Conservation (phyloP, 2,329 filamentous ascomycete genomes). For the Mycogone perniciosa region DNA sequence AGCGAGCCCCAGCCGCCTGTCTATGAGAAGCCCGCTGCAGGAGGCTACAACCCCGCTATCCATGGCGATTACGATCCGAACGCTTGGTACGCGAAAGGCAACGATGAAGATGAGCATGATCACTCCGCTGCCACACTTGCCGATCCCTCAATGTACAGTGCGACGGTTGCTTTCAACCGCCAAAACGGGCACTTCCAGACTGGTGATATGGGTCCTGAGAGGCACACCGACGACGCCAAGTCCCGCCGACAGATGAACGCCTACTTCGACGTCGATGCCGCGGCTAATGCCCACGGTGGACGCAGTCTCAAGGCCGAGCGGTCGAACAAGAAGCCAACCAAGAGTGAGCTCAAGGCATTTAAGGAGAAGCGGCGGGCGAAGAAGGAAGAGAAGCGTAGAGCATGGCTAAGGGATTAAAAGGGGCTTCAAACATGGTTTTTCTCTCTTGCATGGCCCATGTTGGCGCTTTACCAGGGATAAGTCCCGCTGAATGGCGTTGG, state of each 20-base stretch:
- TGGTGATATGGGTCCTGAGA: constrained; percentile 60
- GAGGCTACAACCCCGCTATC: constrained; percentile 91
- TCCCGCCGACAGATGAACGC: constrained; percentile 82
- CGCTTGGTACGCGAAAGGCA: constrained; percentile 78
- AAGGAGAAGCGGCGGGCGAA: constrained; percentile 82
- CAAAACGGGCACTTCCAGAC: constrained; percentile 81
- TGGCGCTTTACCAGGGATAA: neutral
- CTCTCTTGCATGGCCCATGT: constrained; percentile 4
- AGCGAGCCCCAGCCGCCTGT: constrained; percentile 25
- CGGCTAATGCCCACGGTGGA: constrained; percentile 84
- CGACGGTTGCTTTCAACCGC: constrained; percentile 78
- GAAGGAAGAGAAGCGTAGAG: constrained; percentile 91
- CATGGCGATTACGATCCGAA: constrained; percentile 95
- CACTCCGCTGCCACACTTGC: constrained; percentile 32
- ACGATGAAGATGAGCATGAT: constrained; percentile 31
- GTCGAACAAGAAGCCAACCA: constrained; percentile 73
- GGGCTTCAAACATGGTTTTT: neutral
- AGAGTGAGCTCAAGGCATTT: constrained; percentile 82
- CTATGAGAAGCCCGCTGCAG: constrained; percentile 41
- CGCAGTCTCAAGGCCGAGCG: constrained; percentile 87
- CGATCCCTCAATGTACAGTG: constrained; percentile 44
- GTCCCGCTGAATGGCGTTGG: neutral
- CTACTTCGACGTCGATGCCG: constrained; percentile 93
- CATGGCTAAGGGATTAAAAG: constrained; percentile 77
- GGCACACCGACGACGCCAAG: constrained; percentile 83